These are phyloP conservation scores for Sphaerulina populicola DNA, from an alignment of 2,329 filamentous ascomycete species.

Conservation along the genomic window DNA sequence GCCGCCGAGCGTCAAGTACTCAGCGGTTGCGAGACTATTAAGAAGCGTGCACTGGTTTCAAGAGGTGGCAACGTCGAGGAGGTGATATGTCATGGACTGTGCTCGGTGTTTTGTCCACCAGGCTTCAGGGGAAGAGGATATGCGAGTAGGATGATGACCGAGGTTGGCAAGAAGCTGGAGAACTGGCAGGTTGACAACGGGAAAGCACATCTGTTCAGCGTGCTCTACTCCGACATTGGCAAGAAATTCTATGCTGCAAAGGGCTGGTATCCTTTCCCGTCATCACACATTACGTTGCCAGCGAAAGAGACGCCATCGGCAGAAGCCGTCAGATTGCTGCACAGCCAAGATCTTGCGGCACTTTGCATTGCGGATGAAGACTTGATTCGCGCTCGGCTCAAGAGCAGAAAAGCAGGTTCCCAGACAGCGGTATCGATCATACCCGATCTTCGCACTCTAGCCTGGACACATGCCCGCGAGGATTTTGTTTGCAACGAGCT, in stretches of 20 bases:
- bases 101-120: constrained; percentile 65
- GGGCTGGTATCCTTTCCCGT: constrained; percentile 70
- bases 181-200: constrained; percentile 44
- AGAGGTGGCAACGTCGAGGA: constrained; percentile 44
- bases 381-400: constrained; percentile 50
- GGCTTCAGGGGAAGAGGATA: constrained; percentile 64
- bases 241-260: constrained; percentile 67
- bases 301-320: constrained; percentile 28
- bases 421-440: constrained; percentile 51
- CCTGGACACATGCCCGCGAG: constrained; percentile 75
- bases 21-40: constrained; percentile 51
- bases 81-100: constrained; percentile 62
- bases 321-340: constrained; percentile 36
- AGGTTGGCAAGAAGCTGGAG: constrained; percentile 51
- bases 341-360: constrained; percentile 51
- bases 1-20: constrained; percentile 38
- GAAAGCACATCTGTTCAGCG: constrained; percentile 54
- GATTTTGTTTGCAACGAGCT: constrained; percentile 64
- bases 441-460: constrained; percentile 59
- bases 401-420: constrained; percentile 25
- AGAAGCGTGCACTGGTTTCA: constrained; percentile 42
- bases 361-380: constrained; percentile 58
- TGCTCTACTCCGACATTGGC: constrained; percentile 82
- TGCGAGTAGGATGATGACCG: constrained; percentile 63
- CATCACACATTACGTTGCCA: constrained; percentile 60